Base-by-base conservation (phyloP, 768 basidiomycete species). In the Zangia roseola region DNA sequence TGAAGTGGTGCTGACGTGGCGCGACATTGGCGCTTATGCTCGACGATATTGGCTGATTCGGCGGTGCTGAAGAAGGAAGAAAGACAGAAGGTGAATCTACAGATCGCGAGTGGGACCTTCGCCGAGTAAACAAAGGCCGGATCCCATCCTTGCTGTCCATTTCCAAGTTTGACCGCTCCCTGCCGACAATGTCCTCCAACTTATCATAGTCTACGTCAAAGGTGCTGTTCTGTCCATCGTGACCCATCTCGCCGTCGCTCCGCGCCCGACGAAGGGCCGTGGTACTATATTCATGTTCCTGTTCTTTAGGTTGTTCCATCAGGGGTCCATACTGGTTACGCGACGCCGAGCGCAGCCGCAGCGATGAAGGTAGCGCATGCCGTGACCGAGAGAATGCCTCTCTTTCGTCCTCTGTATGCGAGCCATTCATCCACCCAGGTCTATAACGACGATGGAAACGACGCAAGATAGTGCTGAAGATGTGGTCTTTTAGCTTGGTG, bases 1-100 rank as follows among this genome's bases (percentile, higher is more conserved):
- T 97, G 64, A 98, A 99, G 65, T 97, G 89, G 63, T 97, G 94
- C 69, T 97, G 94, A 12, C 95, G 83, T 7, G 92, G 84, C 40
- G 87, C 72, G 40, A 75, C 65, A 28, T 74, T 69, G 43, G 79
- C 71, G 12, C 57, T 45, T 48, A 75, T 74, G 51, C 64, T 69
- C 46, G 75, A 69, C 35, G 65, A 53, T 45, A 44, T 67, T 47
- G 56, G 53, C 68, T 66, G 67, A 46, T 61, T 63, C 8, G 64
- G 53, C 26, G 46, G 48, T 28, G 62, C 59, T 43, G 63, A 62
- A 19, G 59, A 50, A 40, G 71, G 60, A 48, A 69, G 47, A 43
- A 40, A 58, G 43, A 49, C 52, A 41, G 45, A 36, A 23, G 52
- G 57, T 35, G 62, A 52, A 48, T 68, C 66, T 53, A 71, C 54